A percentile compares a stretch with the other conserved stretches of the same genome.
Evolutionary conservation across 495 filamentous ascomycete genomes (phyloP).

Genomic region (Cryomyces antarcticus): DNA sequence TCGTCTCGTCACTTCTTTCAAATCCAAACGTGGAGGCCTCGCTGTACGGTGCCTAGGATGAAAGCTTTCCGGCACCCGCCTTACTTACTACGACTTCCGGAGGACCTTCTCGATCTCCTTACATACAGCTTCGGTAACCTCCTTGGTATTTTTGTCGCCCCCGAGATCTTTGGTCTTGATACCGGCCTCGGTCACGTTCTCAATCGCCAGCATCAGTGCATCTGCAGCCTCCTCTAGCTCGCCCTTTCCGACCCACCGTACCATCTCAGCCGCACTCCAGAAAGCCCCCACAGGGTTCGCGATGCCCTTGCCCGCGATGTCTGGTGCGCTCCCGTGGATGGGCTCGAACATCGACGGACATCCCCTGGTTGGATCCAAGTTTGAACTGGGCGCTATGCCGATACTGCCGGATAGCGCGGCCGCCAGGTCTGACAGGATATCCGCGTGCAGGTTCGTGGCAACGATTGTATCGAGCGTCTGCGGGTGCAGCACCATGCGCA

Average conservation of each 20-base stretch:
- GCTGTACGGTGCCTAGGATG: too few species aligned
- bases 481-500: conserved; percentile 20
- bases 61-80: too few species aligned
- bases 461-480: conserved; percentile 21
- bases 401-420: conserved; percentile 20
- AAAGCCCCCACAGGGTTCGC: conserved; percentile 55
- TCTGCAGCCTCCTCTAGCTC: conserved; percentile 27
- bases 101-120: conserved; percentile 24
- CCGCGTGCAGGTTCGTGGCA: conserved; percentile 22
- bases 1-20: too few species aligned
- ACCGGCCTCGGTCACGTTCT: conserved; percentile 36
- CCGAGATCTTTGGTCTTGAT: conserved; percentile 42
- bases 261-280: conserved; percentile 50
- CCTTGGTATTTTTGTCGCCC: conserved; percentile 30
- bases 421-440: conserved; percentile 28
- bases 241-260: conserved; percentile 35
- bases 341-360: conserved; percentile 48
- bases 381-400: conserved; percentile 32
- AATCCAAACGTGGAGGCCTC: too few species aligned
- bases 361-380: conserved; percentile 40
- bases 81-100: too few species aligned
- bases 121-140: conserved; percentile 42
- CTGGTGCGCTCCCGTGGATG: conserved; percentile 47
- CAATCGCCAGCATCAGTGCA: conserved; percentile 34
- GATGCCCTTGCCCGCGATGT: conserved; percentile 50